Evolutionary conservation across 2,329 filamentous ascomycete genomes (phyloP).

Genomic region (Fusarium anthophilum): DNA sequence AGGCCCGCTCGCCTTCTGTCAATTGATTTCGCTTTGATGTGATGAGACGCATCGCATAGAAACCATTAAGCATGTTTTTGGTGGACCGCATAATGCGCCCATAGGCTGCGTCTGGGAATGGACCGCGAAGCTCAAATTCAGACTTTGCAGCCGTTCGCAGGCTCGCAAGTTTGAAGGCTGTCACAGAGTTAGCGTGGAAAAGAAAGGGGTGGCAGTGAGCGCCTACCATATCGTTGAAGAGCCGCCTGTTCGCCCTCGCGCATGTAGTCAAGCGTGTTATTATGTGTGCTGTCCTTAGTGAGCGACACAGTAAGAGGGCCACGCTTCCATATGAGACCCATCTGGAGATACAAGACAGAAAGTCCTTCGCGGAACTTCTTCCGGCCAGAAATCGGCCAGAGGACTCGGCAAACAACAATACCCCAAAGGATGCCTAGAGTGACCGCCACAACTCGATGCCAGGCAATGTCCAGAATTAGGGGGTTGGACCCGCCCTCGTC

Average conservation of each 20-base stretch:
- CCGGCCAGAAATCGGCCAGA: slow-evolving; percentile 94
- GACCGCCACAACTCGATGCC: slow-evolving; percentile 88
- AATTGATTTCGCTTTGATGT: slow-evolving; percentile 81
- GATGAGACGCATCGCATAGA: slow-evolving; percentile 95
- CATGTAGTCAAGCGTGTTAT: slow-evolving; percentile 75
- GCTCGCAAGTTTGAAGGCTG: slow-evolving; percentile 75
- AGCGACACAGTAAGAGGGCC: slow-evolving; percentile 83
- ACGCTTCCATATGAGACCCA: slow-evolving; percentile 96
- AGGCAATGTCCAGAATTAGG: slow-evolving; percentile 85
- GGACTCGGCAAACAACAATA: slow-evolving; percentile 84
- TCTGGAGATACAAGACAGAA: slow-evolving; percentile 90
- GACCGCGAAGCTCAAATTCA: slow-evolving; percentile 88
- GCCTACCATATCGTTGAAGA: slow-evolving; percentile 76
- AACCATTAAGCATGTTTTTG: slow-evolving; percentile 86
- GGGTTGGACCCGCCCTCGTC: slow-evolving; percentile 88
- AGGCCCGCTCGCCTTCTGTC: slow-evolving; percentile 81
- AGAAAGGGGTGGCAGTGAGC: neutral
- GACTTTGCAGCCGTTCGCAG: slow-evolving; percentile 78
- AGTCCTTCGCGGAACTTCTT: slow-evolving; percentile 89
- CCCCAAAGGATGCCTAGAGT: slow-evolving; percentile 91
- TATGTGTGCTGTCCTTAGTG: slow-evolving; percentile 63
- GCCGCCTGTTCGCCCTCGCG: slow-evolving; percentile 87
- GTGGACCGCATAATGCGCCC: slow-evolving; percentile 81
- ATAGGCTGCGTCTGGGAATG: slow-evolving; percentile 81
- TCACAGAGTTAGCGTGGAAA: neutral